A percentile compares a stretch with the other conserved stretches of the same genome.
These are phyloP conservation scores for Allium fistulosum DNA, from an alignment of 106 monocot species.

Conservation along the genomic window DNA sequence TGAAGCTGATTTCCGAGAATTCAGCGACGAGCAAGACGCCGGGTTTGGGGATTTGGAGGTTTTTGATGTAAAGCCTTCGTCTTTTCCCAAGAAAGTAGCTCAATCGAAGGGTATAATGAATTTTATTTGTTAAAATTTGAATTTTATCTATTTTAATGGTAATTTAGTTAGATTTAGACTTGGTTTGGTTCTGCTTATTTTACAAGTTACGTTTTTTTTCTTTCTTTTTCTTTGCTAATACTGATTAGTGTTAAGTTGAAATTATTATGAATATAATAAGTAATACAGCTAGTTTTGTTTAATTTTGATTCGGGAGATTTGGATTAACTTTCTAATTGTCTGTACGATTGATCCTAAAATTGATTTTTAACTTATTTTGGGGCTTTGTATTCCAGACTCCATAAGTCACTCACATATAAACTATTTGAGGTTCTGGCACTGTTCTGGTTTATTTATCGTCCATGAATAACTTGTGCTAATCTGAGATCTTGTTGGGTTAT, in stretches of 20 bases:
- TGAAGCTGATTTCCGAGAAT: slow-evolving; percentile 33
- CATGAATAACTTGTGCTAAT: too few species aligned
- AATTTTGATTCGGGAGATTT: too few species aligned
- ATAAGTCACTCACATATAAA: too few species aligned
- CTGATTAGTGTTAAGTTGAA: background rate
- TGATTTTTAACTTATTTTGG: too few species aligned
- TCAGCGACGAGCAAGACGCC: slow-evolving; percentile 5
- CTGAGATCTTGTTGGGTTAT: too few species aligned
- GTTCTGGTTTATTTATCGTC: too few species aligned
- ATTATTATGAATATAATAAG: background rate
- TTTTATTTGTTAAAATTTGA: background rate
- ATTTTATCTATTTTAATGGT: background rate
- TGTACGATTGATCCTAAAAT: too few species aligned
- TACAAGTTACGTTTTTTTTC: background rate
- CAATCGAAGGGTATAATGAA: background rate
- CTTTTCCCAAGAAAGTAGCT: slow-evolving; percentile 3
- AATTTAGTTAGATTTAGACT: background rate
- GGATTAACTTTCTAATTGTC: too few species aligned
- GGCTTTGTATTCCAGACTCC: too few species aligned
- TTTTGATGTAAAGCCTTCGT: slow-evolving; percentile 22
- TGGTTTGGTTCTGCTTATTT: slow-evolving; percentile 1
- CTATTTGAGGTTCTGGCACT: too few species aligned
- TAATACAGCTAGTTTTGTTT: too few species aligned
- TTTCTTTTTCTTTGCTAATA: background rate
- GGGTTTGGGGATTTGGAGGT: slow-evolving; percentile 13